Evolutionary conservation across 805 yeast species (phyloP).

Genomic region (Sugiyamaella smithiae): DNA sequence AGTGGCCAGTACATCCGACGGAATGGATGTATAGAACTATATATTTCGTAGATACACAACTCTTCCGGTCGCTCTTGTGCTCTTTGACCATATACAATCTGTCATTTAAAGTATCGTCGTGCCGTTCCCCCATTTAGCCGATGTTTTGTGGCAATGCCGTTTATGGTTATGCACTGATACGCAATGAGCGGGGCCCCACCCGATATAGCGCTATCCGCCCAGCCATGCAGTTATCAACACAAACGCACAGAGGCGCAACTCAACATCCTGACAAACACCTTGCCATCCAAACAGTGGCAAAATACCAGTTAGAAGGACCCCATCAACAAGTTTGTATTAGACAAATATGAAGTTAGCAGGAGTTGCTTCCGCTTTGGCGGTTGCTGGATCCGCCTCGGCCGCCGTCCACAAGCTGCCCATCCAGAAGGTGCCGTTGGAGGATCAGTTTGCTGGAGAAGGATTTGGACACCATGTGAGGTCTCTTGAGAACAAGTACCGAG

Average conservation of each 20-base stretch:
- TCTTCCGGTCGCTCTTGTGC: too few relatives aligned
- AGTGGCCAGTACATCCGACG: too few relatives aligned
- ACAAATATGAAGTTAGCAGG: slow-evolving; percentile 24
- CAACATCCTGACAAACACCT: slow-evolving; percentile 1
- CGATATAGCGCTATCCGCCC: slow-evolving; percentile 6
- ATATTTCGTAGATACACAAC: too few relatives aligned
- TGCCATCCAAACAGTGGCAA: background rate
- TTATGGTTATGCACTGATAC: slow-evolving; percentile 2
- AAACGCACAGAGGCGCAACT: background rate
- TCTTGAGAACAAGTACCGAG: slow-evolving; percentile 60
- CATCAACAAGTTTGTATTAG: background rate
- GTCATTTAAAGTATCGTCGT: too few relatives aligned
- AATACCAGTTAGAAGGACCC: too few relatives aligned
- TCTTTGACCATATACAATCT: too few relatives aligned
- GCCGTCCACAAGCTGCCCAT: slow-evolving; percentile 48
- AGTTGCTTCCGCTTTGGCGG: slow-evolving; percentile 19
- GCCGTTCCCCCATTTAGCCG: too few relatives aligned
- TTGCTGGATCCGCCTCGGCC: slow-evolving; percentile 24
- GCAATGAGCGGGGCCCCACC: slow-evolving; percentile 3
- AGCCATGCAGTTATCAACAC: slow-evolving; percentile 1
- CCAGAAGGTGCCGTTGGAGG: slow-evolving; percentile 56
- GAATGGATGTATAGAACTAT: too few relatives aligned
- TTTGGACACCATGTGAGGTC: slow-evolving; percentile 46
- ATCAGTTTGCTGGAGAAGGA: slow-evolving; percentile 47
- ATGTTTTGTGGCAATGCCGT: too few relatives aligned